Evolutionary conservation across 257 asterid species (phyloP).

Genomic region (Capsicum baccatum): DNA sequence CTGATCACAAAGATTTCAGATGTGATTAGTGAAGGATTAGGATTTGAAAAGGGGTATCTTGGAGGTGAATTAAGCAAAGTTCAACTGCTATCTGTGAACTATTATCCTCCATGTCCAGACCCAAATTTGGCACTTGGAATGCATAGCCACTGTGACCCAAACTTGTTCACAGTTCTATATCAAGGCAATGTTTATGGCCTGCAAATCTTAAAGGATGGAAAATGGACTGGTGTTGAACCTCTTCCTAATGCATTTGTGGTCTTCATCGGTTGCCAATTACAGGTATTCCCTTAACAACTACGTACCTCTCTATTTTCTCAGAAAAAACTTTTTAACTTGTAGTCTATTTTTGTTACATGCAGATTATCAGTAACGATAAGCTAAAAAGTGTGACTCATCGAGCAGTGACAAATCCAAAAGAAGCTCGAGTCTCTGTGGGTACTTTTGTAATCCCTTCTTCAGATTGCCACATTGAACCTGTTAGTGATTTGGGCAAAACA

Average conservation of each 20-base stretch:
- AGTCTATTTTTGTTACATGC: neutral
- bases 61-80: slow-evolving; percentile 46
- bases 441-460: slow-evolving; percentile 59
- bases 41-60: slow-evolving; percentile 50
- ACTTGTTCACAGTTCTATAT: slow-evolving; percentile 62
- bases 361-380: slow-evolving; percentile 65
- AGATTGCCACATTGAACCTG: slow-evolving; percentile 50
- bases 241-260: slow-evolving; percentile 55
- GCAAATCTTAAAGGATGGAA: slow-evolving; percentile 47
- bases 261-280: slow-evolving; percentile 29
- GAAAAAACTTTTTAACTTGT: no score
- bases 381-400: slow-evolving; percentile 57
- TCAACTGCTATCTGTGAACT: slow-evolving; percentile 56
- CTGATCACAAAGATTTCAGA: slow-evolving; percentile 51
- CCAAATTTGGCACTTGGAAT: slow-evolving; percentile 71
- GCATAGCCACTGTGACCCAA: slow-evolving; percentile 67
- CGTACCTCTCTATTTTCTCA: no score
- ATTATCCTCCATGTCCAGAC: slow-evolving; percentile 73
- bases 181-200: slow-evolving; percentile 45
- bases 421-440: slow-evolving; percentile 53
- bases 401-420: slow-evolving; percentile 52
- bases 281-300: neutral
- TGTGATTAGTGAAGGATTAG: slow-evolving; percentile 58
- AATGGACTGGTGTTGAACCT: slow-evolving; percentile 60
- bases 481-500: neutral